Conservation (phyloP, 2,329 filamentous ascomycete genomes). For the Verruconis gallopava region DNA sequence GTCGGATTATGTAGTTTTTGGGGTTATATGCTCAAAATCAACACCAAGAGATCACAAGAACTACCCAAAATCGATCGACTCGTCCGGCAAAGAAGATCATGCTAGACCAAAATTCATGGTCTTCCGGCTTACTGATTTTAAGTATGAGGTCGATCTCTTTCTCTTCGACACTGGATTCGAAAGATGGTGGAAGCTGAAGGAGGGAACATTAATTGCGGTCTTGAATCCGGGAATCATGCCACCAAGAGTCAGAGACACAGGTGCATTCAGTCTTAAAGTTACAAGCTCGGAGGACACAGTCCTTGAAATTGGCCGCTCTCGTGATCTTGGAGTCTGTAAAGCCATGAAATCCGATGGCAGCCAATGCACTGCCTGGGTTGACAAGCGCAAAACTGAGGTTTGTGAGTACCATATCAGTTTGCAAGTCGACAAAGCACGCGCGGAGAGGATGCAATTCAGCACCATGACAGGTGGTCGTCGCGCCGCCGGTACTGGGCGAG, state of each 20-base stretch:
- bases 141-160: slow-evolving; percentile 83
- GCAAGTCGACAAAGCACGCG: slow-evolving; percentile 57
- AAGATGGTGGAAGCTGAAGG: slow-evolving; percentile 83
- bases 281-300: slow-evolving; percentile 79
- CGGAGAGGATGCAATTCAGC: slow-evolving; percentile 67
- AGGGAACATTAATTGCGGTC: slow-evolving; percentile 84
- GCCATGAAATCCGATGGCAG: slow-evolving; percentile 73
- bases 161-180: slow-evolving; percentile 85
- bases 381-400: slow-evolving; percentile 73
- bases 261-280: slow-evolving; percentile 73
- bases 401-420: slow-evolving; percentile 89
- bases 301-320: slow-evolving; percentile 71
- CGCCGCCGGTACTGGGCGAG: slow-evolving; percentile 15
- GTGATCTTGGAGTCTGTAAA: slow-evolving; percentile 83
- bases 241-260: slow-evolving; percentile 64
- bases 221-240: slow-evolving; percentile 88
- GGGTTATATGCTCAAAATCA: slow-evolving; percentile 78
- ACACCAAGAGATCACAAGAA: slow-evolving; percentile 54
- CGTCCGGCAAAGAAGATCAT: slow-evolving; percentile 34
- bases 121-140: slow-evolving; percentile 72
- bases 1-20: slow-evolving; percentile 73
- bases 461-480: slow-evolving; percentile 32
- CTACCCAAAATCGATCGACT: slow-evolving; percentile 28
- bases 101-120: slow-evolving; percentile 81
- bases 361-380: slow-evolving; percentile 71